A percentile compares a stretch with the other conserved stretches of the same genome.
Conservation (phyloP, 1,284 basidiomycete species). For the Malassezia obtusa region DNA sequence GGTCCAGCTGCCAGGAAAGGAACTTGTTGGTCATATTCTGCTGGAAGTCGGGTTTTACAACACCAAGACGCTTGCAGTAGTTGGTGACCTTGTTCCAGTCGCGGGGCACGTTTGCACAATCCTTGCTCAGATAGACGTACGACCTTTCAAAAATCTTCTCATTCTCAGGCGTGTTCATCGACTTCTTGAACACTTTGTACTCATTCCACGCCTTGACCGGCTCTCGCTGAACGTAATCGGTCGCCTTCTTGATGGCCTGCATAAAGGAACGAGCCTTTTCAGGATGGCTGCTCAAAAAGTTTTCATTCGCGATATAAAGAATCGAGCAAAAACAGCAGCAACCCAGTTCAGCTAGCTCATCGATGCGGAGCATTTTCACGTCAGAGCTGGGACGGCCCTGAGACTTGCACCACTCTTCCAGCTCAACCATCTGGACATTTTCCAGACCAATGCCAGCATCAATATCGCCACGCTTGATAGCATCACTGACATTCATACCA, state of each 20-base stretch:
- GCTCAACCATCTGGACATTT: slow-evolving; percentile 48
- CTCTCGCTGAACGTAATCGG: slow-evolving; percentile 44
- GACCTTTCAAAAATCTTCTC: slow-evolving; percentile 39
- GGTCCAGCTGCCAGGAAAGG: slow-evolving; percentile 27
- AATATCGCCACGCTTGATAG: slow-evolving; percentile 48
- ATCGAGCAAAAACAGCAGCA: slow-evolving; percentile 50
- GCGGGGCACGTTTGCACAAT: slow-evolving; percentile 36
- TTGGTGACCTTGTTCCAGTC: slow-evolving; percentile 47
- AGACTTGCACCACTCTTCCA: slow-evolving; percentile 49
- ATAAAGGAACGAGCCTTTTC: slow-evolving; percentile 49
- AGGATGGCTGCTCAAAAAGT: slow-evolving; percentile 40
- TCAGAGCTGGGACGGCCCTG: slow-evolving; percentile 44
- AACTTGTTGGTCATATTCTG: slow-evolving; percentile 49
- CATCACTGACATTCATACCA: slow-evolving; percentile 49
- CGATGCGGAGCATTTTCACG: slow-evolving; percentile 49
- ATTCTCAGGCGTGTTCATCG: slow-evolving; percentile 46
- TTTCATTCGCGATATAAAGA: slow-evolving; percentile 36
- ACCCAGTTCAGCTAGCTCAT: slow-evolving; percentile 48
- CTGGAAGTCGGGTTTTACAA: slow-evolving; percentile 43
- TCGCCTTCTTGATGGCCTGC: slow-evolving; percentile 48
- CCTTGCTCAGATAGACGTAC: slow-evolving; percentile 49
- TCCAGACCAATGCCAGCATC: slow-evolving; percentile 49
- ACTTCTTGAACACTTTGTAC: slow-evolving; percentile 45
- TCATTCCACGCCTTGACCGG: slow-evolving; percentile 48
- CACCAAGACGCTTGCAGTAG: slow-evolving; percentile 49